Conservation (phyloP, 176 grass and related monocot species). For the Tillandsia leiboldiana region DNA sequence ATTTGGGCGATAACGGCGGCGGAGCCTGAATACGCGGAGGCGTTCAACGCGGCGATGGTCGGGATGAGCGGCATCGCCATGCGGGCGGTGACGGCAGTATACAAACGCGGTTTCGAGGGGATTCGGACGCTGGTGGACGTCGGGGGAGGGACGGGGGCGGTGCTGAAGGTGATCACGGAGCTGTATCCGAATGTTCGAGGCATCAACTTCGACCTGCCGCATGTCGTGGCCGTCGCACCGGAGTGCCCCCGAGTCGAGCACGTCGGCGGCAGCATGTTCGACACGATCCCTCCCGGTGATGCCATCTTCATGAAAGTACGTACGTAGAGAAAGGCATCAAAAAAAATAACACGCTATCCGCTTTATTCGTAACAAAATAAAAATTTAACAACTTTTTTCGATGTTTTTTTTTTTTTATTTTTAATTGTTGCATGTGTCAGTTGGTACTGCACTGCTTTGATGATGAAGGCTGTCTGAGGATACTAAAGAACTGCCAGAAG, state of each 20-base stretch:
- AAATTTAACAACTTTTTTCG: too few relatives aligned
- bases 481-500: slow-evolving; percentile 28
- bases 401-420: too few relatives aligned
- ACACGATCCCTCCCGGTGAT: slow-evolving; percentile 18
- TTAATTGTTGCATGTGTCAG: background rate
- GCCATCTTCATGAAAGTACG: slow-evolving; percentile 27
- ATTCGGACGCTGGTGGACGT: slow-evolving; percentile 28
- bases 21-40: too few relatives aligned
- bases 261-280: slow-evolving; percentile 22
- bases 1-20: too few relatives aligned
- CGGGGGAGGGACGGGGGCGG: slow-evolving; percentile 19
- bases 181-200: slow-evolving; percentile 17
- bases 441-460: slow-evolving; percentile 18
- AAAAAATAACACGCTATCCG: too few relatives aligned
- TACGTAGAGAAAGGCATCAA: too few relatives aligned
- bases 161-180: slow-evolving; percentile 9
- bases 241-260: slow-evolving; percentile 1
- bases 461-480: slow-evolving; percentile 22
- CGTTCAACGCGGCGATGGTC: too few relatives aligned
- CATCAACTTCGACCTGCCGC: slow-evolving; percentile 32
- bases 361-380: too few relatives aligned
- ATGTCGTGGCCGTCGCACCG: slow-evolving; percentile 14
- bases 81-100: too few relatives aligned
- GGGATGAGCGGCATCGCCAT: too few relatives aligned
- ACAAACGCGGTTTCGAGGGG: background rate